Base-by-base conservation (phyloP, 192 early-diverging fungal species). In the Linderina pennispora region DNA sequence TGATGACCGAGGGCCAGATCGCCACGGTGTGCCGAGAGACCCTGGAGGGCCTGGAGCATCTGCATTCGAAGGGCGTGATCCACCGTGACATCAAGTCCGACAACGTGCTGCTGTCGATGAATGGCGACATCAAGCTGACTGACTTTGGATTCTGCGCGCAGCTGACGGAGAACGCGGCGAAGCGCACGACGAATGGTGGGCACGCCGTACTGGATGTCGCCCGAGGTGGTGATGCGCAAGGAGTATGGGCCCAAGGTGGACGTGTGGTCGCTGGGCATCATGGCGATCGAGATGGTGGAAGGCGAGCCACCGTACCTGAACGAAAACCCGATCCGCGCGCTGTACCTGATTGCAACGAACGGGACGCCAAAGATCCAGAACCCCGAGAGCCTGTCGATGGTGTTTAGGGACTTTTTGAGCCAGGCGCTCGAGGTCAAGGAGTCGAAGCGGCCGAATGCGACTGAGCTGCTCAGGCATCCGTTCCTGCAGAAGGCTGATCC, bases 161-260 rank as follows among this genome's bases (percentile, higher is more conserved):
- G 66, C 64, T 94, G 24, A 84, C 82, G 7, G 88, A 86, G 24
- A 77, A 70, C 45, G 76, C 81, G 59, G 80, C 79, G 55, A 90
- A 90, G 70, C 82, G 91, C 51, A 81, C 80, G 0, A 92, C 85
- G n/a, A 7, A 83, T 87, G 80, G 89, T 81, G 7, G 89, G 83
- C 28, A 95, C 92, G 21, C 88, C 91, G 7, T 97, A 90, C 76
- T 95, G 94, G 93, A 98, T 98, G 94, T 90, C 94, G 13, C 94
- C 94, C 18, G 94, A 98, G 65, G 92, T 98, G 2, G 90, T 98
- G 17, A 89, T 77, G 43, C 82, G 86, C 32, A 88, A 91, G 62
- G 87, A 90, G 54, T 98, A 98, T 56, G 87, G 86, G 8, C 70
- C 84, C 40, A 92, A 93, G 60, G 89, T 96, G 25, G 94, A 98